Percentiles rank a stretch among this genome's conserved stretches.
Conservation (phyloP, 2,329 filamentous ascomycete species). For the Parasarocladium wereldwijsianum region DNA sequence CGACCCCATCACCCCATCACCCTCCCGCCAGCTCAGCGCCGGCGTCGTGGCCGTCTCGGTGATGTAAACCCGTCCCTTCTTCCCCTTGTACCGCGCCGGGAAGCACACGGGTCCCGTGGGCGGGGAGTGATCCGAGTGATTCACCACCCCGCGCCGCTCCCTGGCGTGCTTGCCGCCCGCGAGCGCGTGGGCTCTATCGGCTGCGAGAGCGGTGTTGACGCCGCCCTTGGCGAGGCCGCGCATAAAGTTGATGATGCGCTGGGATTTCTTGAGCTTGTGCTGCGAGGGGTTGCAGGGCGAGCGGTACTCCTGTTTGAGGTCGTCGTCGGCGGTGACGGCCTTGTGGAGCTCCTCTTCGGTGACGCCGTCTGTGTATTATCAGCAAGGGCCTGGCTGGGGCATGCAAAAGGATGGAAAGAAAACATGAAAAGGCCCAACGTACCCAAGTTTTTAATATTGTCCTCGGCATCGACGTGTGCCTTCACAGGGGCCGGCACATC, state of each 20-base stretch:
- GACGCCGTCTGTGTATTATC: constrained; percentile 23
- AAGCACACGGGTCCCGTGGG: constrained; percentile 62
- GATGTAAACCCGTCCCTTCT: constrained; percentile 59
- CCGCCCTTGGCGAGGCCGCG: constrained; percentile 55
- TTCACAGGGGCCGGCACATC: constrained; percentile 19
- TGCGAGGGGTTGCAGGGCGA: neutral
- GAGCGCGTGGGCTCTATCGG: constrained; percentile 57
- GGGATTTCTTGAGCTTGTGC: constrained; percentile 23
- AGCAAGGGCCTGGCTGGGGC: neutral
- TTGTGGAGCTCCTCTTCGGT: constrained; percentile 49
- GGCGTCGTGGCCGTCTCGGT: constrained; percentile 52
- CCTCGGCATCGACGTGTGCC: constrained; percentile 28
- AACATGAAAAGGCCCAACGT: too few species aligned
- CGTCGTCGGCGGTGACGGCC: constrained; percentile 34
- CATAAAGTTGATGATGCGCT: constrained; percentile 45
- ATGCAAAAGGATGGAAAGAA: neutral
- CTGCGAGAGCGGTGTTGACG: constrained; percentile 56
- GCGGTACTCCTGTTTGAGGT: constrained; percentile 14
- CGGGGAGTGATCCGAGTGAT: constrained; percentile 21
- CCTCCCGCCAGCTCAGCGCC: constrained; percentile 43
- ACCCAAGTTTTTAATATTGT: constrained; percentile 21
- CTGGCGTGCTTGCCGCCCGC: constrained; percentile 42
- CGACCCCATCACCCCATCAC: constrained; percentile 24
- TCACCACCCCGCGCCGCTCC: constrained; percentile 56
- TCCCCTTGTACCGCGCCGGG: constrained; percentile 53